phyloP scores from a whole-genome alignment of 345 rosid genomes.

The Passiflora organensis region DNA sequence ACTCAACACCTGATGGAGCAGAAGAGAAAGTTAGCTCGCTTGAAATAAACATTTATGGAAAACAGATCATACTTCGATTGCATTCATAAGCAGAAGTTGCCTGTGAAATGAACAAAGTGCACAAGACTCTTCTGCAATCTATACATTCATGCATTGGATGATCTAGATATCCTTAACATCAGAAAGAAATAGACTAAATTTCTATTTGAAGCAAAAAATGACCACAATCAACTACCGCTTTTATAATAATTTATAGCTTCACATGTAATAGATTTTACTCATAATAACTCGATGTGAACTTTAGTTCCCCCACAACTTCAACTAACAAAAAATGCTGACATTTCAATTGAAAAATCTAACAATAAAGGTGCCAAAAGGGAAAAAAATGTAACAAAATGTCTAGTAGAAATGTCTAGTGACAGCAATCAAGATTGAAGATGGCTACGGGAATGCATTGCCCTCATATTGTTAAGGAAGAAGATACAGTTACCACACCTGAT shows the following conservation, averaged over 20 bases:
- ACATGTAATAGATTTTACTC: no score
- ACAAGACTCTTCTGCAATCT: not conserved
- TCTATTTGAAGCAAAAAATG: no score
- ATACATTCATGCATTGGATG: not conserved
- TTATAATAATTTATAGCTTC: no score
- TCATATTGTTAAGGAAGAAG: slow-evolving; percentile 1
- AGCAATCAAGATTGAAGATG: not conserved
- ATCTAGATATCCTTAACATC: not conserved
- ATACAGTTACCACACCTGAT: slow-evolving; percentile 36
- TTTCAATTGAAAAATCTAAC: no score
- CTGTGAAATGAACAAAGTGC: not conserved
- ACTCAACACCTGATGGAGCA: slow-evolving; percentile 35
- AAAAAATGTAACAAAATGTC: not conserved
- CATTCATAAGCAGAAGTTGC: slow-evolving; percentile 2
- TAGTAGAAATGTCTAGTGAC: not conserved
- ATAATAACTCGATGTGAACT: no score
- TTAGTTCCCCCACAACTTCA: no score
- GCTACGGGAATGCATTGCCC: not conserved
- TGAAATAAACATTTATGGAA: slow-evolving; percentile 3
- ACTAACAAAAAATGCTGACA: no score
- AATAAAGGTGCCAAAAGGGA: not conserved
- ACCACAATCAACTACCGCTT: no score
- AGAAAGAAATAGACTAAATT: no score
- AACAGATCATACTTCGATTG: not conserved
- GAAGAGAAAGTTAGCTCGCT: slow-evolving; percentile 5